phyloP scores from a whole-genome alignment of 2,329 filamentous ascomycete species.

The Leptographium wingfieldii region DNA sequence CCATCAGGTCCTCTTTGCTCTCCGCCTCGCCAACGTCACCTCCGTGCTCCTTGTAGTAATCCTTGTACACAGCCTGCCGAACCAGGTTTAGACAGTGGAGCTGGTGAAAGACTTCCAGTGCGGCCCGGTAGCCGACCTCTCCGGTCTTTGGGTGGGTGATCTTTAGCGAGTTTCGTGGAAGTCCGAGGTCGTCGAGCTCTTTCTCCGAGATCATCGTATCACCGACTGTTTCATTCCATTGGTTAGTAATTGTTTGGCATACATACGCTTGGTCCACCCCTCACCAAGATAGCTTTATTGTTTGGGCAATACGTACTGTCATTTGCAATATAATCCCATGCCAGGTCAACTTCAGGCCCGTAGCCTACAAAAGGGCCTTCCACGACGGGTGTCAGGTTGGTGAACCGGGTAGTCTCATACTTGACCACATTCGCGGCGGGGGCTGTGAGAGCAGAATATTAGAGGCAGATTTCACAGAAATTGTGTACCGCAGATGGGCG shows the following conservation, averaged over 20 bases:
- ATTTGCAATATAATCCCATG: conserved; percentile 43
- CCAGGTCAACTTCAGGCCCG: conserved; percentile 41
- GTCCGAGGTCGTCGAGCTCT: conserved; percentile 39
- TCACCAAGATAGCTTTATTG: not conserved
- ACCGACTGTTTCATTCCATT: conserved; percentile 28
- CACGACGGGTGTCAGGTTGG: conserved; percentile 31
- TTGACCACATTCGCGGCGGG: conserved; percentile 32
- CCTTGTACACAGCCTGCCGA: conserved; percentile 34
- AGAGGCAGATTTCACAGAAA: not conserved
- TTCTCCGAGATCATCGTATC: conserved; percentile 45
- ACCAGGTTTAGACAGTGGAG: conserved; percentile 37
- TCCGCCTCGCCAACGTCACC: conserved; percentile 31
- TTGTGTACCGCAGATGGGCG: not conserved
- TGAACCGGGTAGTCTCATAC: conserved; percentile 36
- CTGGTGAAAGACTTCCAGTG: conserved; percentile 45
- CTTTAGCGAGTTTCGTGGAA: conserved; percentile 40
- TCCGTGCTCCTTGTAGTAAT: conserved; percentile 33
- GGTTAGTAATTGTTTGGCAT: not conserved
- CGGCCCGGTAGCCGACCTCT: conserved; percentile 45
- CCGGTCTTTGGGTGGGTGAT: conserved; percentile 43
- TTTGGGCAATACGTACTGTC: conserved; percentile 18
- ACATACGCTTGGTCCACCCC: not conserved
- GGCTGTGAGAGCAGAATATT: conserved; percentile 20
- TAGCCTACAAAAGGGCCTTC: conserved; percentile 41
- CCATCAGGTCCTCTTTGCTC: conserved; percentile 27